Base-by-base conservation (phyloP, 345 rosid genomes). In the Salix caprea region DNA sequence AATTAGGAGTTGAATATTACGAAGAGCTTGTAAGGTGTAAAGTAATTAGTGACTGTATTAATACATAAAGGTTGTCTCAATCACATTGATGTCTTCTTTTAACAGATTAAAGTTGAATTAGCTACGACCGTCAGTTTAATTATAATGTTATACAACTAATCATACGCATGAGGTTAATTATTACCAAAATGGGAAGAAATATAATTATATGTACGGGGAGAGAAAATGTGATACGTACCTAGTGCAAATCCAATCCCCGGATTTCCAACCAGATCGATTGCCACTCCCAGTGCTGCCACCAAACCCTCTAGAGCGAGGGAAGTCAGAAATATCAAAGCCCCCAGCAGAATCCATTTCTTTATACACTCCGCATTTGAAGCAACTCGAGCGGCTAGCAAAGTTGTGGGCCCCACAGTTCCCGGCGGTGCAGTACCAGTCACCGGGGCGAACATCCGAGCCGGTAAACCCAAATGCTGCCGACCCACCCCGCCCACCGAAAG, bases 321-420 rank as follows among this genome's bases (percentile, higher is more conserved):
- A 52, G 80, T 85, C 87, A 50, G 82, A 58, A 14, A 36, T 36
- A 5, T 88, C 92, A 30, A 86, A 84, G 32, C 77, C 81, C 12
- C 73, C 64, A 3, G 74, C 78, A 4, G 84, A 72, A 44, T 90
- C 97, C 37, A 23, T 58, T 10, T 90, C 97, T 80, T 91, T 95
- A 84, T 85, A 86, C 15, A 91, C 87, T 42, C 97, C 97, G 58
- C 98, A 95, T 80, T 90, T 93, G 91, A 93, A 95, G 94, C 99
- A 95, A 34, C 85, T 90, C 19, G 97, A 90, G 37, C 99, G 94
- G 86, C 92, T 93, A 1, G 99, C 97, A 28, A 95, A 95, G 76
- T 95, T 95, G 84, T 95, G 99, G 0, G 96, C 87, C 34, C 98
- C 99, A 21, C 99, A 95, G 86, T 88, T 93, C 1, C 91, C 91